Percentiles rank a stretch among this genome's conserved stretches.
phyloP scores from a whole-genome alignment of 805 yeast species.

The Ogataea trehalophila region DNA sequence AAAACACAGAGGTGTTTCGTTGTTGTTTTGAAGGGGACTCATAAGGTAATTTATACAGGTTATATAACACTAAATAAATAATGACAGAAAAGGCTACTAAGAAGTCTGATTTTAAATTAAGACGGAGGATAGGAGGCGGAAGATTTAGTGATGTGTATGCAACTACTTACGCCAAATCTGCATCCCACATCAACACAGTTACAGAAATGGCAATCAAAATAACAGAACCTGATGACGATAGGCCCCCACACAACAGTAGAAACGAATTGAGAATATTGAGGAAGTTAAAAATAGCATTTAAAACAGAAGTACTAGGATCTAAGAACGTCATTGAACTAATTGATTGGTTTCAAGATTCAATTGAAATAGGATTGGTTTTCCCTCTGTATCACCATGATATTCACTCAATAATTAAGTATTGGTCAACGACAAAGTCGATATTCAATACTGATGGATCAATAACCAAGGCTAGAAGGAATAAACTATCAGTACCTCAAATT shows the following conservation, averaged over 20 bases:
- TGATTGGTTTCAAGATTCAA: constrained; percentile 13
- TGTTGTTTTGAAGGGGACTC: not conserved
- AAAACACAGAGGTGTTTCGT: too few relatives aligned
- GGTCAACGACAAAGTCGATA: constrained; percentile 28
- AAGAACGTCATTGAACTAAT: constrained; percentile 15
- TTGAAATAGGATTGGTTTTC: constrained; percentile 38
- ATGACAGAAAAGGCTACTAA: constrained; percentile 4
- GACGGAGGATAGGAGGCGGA: constrained; percentile 35
- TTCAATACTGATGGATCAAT: constrained; percentile 16
- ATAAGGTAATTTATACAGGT: not conserved
- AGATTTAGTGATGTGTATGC: constrained; percentile 38
- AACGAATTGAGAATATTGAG: constrained; percentile 40
- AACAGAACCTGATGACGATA: constrained; percentile 44
- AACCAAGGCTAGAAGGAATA: constrained; percentile 9
- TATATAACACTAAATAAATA: not conserved
- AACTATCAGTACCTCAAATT: constrained; percentile 11
- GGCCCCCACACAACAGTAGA: constrained; percentile 49
- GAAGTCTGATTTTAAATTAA: constrained; percentile 15
- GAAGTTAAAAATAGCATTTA: constrained; percentile 3
- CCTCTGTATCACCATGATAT: constrained; percentile 37
- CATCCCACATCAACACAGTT: not conserved
- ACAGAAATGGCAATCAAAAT: constrained; percentile 40
- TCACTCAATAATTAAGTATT: constrained; percentile 27
- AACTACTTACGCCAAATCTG: constrained; percentile 3
- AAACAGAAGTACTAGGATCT: not conserved